Conservation (phyloP, 2,329 filamentous ascomycete species). For the Botrytis galanthina region DNA sequence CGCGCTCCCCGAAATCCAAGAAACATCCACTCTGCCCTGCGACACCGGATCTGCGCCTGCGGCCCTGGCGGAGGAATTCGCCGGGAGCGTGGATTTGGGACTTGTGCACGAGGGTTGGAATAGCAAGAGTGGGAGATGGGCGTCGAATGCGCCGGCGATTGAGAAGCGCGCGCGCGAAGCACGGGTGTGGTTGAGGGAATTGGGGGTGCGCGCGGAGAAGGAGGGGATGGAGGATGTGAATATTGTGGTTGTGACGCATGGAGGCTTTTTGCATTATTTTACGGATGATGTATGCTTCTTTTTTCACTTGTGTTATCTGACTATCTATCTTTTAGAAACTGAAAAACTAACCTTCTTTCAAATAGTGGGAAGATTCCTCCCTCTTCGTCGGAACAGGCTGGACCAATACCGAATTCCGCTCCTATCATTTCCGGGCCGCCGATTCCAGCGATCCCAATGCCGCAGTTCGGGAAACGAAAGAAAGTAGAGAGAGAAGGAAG, state of each 20-base stretch:
- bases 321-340: too few species aligned
- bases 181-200: slow-evolving; percentile 55
- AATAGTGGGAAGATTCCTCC: slow-evolving; percentile 47
- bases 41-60: slow-evolving; percentile 58
- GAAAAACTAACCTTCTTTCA: not conserved
- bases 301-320: not conserved
- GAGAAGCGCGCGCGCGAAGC: slow-evolving; percentile 54
- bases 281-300: slow-evolving; percentile 65
- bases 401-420: slow-evolving; percentile 36
- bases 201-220: slow-evolving; percentile 28
- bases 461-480: slow-evolving; percentile 31
- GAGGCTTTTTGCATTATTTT: slow-evolving; percentile 79
- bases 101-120: slow-evolving; percentile 4
- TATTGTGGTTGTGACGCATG: slow-evolving; percentile 77
- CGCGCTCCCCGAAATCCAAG: slow-evolving; percentile 74
- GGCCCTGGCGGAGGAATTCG: not conserved
- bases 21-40: slow-evolving; percentile 71
- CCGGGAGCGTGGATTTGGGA: slow-evolving; percentile 1
- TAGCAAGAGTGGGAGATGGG: slow-evolving; percentile 34
- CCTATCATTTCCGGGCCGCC: slow-evolving; percentile 31
- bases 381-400: slow-evolving; percentile 36
- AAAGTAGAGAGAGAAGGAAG: slow-evolving; percentile 30
- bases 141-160: slow-evolving; percentile 35
- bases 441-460: slow-evolving; percentile 24
- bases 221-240: slow-evolving; percentile 52